phyloP scores from a whole-genome alignment of 2,329 filamentous ascomycete genomes.

The Aspergillus ochraceus region DNA sequence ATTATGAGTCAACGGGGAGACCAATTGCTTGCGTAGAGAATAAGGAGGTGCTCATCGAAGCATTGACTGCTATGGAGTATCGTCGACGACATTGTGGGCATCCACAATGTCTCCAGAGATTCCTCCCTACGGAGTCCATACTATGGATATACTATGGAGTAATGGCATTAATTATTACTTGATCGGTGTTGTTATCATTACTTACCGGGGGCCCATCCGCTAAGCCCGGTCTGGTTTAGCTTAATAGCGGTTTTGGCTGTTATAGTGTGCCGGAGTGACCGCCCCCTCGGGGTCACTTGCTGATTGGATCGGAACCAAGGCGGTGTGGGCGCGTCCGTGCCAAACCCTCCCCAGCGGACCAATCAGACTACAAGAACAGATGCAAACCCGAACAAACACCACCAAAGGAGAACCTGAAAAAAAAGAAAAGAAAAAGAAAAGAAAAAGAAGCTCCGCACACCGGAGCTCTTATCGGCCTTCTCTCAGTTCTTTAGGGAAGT shows the following conservation, averaged over 20 bases:
- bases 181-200: neutral
- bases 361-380: neutral
- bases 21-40: neutral
- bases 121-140: too few relatives aligned
- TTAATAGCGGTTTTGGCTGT: neutral
- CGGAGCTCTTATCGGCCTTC: slow-evolving; percentile 31
- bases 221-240: neutral
- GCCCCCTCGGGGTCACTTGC: neutral
- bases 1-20: neutral
- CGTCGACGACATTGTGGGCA: neutral
- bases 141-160: too few relatives aligned
- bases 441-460: slow-evolving; percentile 26
- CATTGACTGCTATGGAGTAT: neutral
- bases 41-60: neutral
- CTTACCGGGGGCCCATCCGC: neutral
- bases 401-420: neutral
- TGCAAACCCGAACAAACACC: neutral
- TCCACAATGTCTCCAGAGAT: too few relatives aligned
- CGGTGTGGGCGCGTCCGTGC: slow-evolving; percentile 10
- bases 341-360: neutral
- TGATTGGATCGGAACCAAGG: slow-evolving; percentile 13
- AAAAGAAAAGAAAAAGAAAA: slow-evolving; percentile 5
- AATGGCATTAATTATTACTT: neutral
- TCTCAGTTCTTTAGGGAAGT: slow-evolving; percentile 11
- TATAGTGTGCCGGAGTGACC: neutral